Evolutionary conservation across 148 eudicot genomes (phyloP), one percentile per base, ranked within the genome.

Genomic region (Chenopodium suecicum): DNA sequence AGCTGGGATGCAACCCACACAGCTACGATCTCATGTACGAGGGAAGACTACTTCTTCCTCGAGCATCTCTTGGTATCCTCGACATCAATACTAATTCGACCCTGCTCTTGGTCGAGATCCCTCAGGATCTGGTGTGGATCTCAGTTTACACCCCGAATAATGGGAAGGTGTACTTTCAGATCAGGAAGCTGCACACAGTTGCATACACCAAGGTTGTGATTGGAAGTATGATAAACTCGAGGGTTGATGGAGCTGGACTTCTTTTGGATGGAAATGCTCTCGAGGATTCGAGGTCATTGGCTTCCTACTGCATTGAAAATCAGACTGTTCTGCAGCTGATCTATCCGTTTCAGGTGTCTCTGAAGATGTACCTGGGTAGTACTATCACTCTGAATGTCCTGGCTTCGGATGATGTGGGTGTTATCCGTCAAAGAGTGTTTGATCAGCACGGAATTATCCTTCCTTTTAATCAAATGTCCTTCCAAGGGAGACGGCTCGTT

Each of bases 41-140:
- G 89, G 91, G 9, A 79, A 70, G 76, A 77, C 37, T 29, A 82
- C 87, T 12, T 73, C 81, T 37, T 76, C 75, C 54, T 58, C 4
- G 71, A 32, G 56, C 37, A 46, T 82, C 78, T 48, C 78, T 89
- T 27, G 85, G 58, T 1, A 79, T 72, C 7, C 65, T 82, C 19
- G n/a, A 81, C 34, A 70, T 87, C 7, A 16, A 12, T 16, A 32
- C 70, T 1, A 63, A 50, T 9, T 74, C 84, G 4, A n/a, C 20
- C 23, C 77, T 89, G 54, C 73, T 32, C 70, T 41, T 87, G 87
- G 69, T 85, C 13, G 29, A 79, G 23, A 62, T 62, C 9, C 91
- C 91, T 37, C 67, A 34, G 65, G 86, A 89, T 47, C 11, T 34
- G 20, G 4, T 81, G 58, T 23, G 70, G 11, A 46, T 87, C 72